Evolutionary conservation across 75 land plant species (phyloP).

Genomic region (Cunninghamia lanceolata): DNA sequence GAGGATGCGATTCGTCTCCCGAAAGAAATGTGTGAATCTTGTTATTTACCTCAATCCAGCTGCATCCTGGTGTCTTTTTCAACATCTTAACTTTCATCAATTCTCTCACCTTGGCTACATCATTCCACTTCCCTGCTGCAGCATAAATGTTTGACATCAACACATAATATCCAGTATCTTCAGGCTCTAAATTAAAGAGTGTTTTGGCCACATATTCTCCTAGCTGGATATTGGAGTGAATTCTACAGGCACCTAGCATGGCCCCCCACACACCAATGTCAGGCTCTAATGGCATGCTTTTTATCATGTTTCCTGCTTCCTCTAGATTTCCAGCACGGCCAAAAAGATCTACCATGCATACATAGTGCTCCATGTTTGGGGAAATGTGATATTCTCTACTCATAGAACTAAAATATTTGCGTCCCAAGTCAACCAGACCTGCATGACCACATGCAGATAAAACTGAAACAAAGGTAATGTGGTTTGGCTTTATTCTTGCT

Average conservation of each 20-base stretch:
- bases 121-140: slow-evolving; percentile 10
- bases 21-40: slow-evolving; percentile 14
- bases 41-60: slow-evolving; percentile 11
- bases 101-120: slow-evolving; percentile 1
- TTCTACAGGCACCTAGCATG: slow-evolving; percentile 18
- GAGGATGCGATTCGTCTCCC: slow-evolving; percentile 13
- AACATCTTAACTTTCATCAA: slow-evolving; percentile 8
- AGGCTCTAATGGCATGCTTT: slow-evolving; percentile 3
- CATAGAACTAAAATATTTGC: slow-evolving; percentile 9
- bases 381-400: slow-evolving; percentile 1
- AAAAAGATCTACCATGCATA: slow-evolving; percentile 12
- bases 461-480: slow-evolving; percentile 13
- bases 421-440: slow-evolving; percentile 10
- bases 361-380: slow-evolving; percentile 14
- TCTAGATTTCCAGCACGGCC: slow-evolving; percentile 14
- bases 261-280: neutral
- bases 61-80: slow-evolving; percentile 12
- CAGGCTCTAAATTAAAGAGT: slow-evolving; percentile 12
- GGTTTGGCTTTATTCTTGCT: slow-evolving; percentile 15
- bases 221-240: slow-evolving; percentile 4
- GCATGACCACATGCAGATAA: slow-evolving; percentile 12
- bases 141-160: slow-evolving; percentile 18
- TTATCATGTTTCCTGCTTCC: slow-evolving; percentile 2
- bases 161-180: slow-evolving; percentile 15
- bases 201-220: slow-evolving; percentile 2